Evolutionary conservation across 176 grass and related monocot genomes (phyloP), one percentile per base, ranked within the genome.

Genomic region (Aegilops bicornis): DNA sequence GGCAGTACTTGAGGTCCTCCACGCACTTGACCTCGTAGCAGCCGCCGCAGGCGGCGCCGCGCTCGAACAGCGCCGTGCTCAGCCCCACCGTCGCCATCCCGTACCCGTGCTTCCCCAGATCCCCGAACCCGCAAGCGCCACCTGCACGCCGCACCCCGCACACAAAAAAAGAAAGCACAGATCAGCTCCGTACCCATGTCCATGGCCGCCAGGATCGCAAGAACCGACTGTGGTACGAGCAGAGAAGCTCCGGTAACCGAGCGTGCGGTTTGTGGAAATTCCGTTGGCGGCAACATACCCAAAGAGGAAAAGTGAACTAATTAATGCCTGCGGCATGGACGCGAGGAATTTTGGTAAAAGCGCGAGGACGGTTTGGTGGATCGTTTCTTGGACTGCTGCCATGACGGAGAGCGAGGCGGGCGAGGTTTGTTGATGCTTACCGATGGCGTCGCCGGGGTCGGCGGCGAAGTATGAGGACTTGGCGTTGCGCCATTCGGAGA

Each of bases 11-110:
- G 79, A 96, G 88, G 84, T 99, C 85, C 68, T 95, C 89, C 23
- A 99, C 92, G 86, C 97, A 99, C 87, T 79, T 83, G 72, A 99
- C 92, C 90, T 99, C 97, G 86, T 99, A 99, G 87, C 97, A 99
- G 32, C 97, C 94, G 12, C 97, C 97, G 86, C 97, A 99, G 17
- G 92, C 90, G 24, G 92, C 89, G 59, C 97, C 97, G 52, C 91
- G 93, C 16, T 89, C 92, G 80, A 99, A 99, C 85, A 99, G 87
- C 80, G 90, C 76, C 76, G 93, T 86, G 88, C 97, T 96, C 84
- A 99, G 87, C 64, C 97, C 97, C 75, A 91, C 97, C 76, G 93
- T 99, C 37, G 92, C 87, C 97, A 96, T 94, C 71, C 97, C 97
- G 48, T 99, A 99, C 12, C 97, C 97, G 61, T 91, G 86, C 87